phyloP scores from a whole-genome alignment of 2,329 filamentous ascomycete species.

The Ceratocystis papillata region DNA sequence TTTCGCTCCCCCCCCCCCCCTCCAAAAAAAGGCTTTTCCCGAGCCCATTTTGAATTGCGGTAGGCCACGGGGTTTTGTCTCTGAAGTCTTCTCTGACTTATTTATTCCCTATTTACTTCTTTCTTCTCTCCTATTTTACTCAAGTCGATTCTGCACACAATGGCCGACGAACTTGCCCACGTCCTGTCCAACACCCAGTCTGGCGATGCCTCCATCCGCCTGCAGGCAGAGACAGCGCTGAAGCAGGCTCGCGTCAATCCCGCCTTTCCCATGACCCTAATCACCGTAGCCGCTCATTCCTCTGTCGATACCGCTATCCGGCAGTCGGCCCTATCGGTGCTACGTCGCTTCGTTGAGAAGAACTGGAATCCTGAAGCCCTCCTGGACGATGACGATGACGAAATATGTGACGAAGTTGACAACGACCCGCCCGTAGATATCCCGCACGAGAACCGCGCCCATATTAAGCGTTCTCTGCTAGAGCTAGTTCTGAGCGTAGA shows the following conservation, averaged over 20 bases:
- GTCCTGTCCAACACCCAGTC: slow-evolving; percentile 81
- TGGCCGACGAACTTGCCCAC: slow-evolving; percentile 88
- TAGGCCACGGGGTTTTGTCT: slow-evolving; percentile 5
- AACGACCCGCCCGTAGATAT: slow-evolving; percentile 28
- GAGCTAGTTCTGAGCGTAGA: slow-evolving; percentile 64
- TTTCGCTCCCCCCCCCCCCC: not conserved
- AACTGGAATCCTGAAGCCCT: slow-evolving; percentile 73
- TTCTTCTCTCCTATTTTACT: not conserved
- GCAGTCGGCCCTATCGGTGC: slow-evolving; percentile 67
- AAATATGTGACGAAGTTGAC: slow-evolving; percentile 55
- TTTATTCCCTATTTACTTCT: not conserved
- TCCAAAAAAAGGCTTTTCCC: not conserved
- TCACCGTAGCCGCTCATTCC: slow-evolving; percentile 67
- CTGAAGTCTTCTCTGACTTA: not conserved
- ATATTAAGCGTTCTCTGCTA: slow-evolving; percentile 63
- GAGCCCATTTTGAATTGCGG: not conserved
- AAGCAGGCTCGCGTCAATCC: slow-evolving; percentile 56
- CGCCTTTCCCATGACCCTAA: slow-evolving; percentile 67
- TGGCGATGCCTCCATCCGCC: slow-evolving; percentile 62
- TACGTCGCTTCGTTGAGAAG: slow-evolving; percentile 72
- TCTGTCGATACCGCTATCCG: slow-evolving; percentile 64
- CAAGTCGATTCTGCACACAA: slow-evolving; percentile 32
- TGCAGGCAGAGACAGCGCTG: slow-evolving; percentile 76
- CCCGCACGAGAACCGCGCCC: slow-evolving; percentile 42
- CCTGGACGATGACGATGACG: slow-evolving; percentile 51